Evolutionary conservation across 139 green algal species (phyloP).

Genomic region (Picochlorum sp.): DNA sequence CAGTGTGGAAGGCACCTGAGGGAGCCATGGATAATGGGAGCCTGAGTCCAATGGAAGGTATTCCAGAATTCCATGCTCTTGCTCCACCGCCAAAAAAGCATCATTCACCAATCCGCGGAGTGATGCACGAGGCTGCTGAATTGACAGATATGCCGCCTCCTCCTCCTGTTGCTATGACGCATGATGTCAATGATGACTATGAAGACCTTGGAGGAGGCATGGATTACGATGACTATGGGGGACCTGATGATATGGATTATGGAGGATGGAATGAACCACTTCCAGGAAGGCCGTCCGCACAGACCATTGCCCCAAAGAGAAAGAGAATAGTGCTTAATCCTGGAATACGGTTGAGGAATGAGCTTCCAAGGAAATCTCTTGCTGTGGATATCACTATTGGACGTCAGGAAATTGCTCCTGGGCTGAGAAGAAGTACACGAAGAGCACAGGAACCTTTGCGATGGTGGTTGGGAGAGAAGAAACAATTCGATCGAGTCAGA

Average conservation of each 20-base stretch:
- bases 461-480: conserved; percentile 33
- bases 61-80: background rate
- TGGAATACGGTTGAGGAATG: conserved; percentile 20
- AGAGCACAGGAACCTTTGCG: conserved; percentile 14
- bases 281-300: background rate
- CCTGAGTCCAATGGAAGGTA: background rate
- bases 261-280: background rate
- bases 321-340: conserved; percentile 7
- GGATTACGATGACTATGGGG: conserved; percentile 9
- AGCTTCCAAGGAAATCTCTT: conserved; percentile 18
- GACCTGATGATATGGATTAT: background rate
- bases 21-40: background rate
- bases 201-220: background rate
- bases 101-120: background rate
- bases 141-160: background rate
- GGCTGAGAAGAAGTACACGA: conserved; percentile 19
- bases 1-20: background rate
- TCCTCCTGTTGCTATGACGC: background rate
- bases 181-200: conserved; percentile 3
- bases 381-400: conserved; percentile 11
- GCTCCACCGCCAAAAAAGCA: background rate
- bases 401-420: conserved; percentile 20
- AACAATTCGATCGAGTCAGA: conserved; percentile 13
- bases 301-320: background rate
- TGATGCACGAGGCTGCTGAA: background rate